phyloP scores from a whole-genome alignment of 805 yeast genomes.

The Pichia rugopelliculosa region DNA sequence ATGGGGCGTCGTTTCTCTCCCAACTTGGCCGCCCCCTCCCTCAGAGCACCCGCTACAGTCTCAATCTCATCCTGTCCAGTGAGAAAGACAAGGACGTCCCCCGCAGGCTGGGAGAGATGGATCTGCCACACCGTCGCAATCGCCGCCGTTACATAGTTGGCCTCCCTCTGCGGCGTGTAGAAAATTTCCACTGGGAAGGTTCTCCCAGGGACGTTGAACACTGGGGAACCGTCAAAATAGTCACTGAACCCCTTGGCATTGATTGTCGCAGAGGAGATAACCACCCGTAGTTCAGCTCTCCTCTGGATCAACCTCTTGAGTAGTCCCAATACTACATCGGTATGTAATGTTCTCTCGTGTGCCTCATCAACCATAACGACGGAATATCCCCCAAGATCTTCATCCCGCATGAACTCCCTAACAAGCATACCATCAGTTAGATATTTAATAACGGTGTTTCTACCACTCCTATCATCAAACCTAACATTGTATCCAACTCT shows the following conservation, averaged over 20 bases:
- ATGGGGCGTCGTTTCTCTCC: constrained; percentile 46
- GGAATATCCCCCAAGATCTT: constrained; percentile 58
- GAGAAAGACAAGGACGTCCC: constrained; percentile 83
- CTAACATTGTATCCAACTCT: constrained; percentile 86
- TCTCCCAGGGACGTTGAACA: constrained; percentile 85
- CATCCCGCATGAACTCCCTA: constrained; percentile 75
- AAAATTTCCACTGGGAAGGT: constrained; percentile 85
- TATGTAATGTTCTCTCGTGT: constrained; percentile 90
- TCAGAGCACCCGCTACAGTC: constrained; percentile 59
- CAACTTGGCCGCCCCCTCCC: constrained; percentile 44
- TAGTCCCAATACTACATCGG: constrained; percentile 75
- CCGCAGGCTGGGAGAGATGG: constrained; percentile 57
- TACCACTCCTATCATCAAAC: constrained; percentile 71
- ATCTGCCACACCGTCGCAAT: constrained; percentile 82
- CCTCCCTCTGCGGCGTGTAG: constrained; percentile 81
- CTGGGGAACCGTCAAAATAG: constrained; percentile 78
- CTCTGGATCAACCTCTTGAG: constrained; percentile 59
- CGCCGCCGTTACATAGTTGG: constrained; percentile 86
- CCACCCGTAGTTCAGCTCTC: constrained; percentile 63
- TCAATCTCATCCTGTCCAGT: constrained; percentile 98
- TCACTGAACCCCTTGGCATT: constrained; percentile 82
- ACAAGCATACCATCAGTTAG: constrained; percentile 95
- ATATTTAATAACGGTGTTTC: constrained; percentile 69
- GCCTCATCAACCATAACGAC: constrained; percentile 95
- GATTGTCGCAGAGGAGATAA: constrained; percentile 92